Base-by-base conservation (phyloP, 345 rosid genomes). In the Eutrema japonicum region DNA sequence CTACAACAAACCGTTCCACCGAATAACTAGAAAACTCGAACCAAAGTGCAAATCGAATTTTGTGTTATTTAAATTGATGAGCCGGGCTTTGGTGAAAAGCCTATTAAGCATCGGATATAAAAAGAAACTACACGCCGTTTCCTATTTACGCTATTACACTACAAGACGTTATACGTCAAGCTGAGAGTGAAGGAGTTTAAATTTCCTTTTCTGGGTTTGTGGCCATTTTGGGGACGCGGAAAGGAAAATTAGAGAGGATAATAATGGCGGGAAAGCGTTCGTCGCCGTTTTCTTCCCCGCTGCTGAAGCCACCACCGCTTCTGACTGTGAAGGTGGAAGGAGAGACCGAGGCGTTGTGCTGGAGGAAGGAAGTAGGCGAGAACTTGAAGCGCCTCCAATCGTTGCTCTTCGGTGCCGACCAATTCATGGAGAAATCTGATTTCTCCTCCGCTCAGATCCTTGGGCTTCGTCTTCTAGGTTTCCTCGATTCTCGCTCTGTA, bases 371-470 rank as follows among this genome's bases (percentile, higher is more conserved):
- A 60, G 85, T 89, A 35, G 96, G 88, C 67, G 85, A 85, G 58
- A 94, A 86, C 75, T 74, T 94, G 55, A 91, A 91, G 71, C 88
- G 98, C 10, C 95, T 94, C 3, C 97, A 91, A 49, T 94, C 97
- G 59, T 84, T 89, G 40, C 85, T 81, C 36, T 91, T 89, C 76
- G 97, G 98, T 13, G 86, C 84, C 73, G 98, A 91, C 55, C 71
- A 76, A 30, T 91, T 87, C 52, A 82, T 87, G 29, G 90, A 88
- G 80, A 86, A 82, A 72, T 77, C 83, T 55, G 93, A 92, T 70
- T 91, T 82, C 82, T 65, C 90, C 10, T 61, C 97, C 6, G 95
- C 96, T 14, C 85, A 83, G 29, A 59, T 89, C 66, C 86, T 94
- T 66, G 84, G 86, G 30, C 97, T 91, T 70, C 89, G 89, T 2